Evolutionary conservation across 2,329 filamentous ascomycete species (phyloP).

Genomic region (Aspergillus niger): DNA sequence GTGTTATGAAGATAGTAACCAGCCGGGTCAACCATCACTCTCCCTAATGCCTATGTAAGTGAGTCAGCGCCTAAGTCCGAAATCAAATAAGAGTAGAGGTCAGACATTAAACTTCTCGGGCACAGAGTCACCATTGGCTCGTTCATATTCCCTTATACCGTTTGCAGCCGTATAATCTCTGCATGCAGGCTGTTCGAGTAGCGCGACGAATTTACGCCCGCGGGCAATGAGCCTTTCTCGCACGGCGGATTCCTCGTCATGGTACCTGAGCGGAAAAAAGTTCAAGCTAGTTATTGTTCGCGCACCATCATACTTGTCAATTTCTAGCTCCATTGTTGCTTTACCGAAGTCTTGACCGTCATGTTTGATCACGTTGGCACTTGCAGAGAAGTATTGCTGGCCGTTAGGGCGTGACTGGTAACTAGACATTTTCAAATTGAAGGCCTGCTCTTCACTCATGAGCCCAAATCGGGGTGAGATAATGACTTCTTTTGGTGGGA

Average conservation of each 20-base stretch:
- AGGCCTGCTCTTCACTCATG: conserved; percentile 3
- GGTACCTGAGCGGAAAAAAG: not conserved
- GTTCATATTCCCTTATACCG: not conserved
- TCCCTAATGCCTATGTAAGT: not conserved
- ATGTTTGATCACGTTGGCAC: not conserved
- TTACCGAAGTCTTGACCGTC: conserved; percentile 5
- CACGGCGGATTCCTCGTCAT: not conserved
- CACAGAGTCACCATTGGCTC: not conserved
- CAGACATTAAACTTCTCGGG: conserved; percentile 4
- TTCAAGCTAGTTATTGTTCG: not conserved
- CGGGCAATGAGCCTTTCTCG: conserved; percentile 3
- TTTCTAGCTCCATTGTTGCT: not conserved
- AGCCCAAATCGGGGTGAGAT: not conserved
- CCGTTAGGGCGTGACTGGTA: not conserved
- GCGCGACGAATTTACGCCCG: not conserved
- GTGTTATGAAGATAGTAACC: conserved; percentile 4
- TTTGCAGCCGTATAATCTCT: not conserved
- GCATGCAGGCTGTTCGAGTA: conserved; percentile 1
- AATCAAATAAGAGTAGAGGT: not conserved
- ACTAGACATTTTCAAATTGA: not conserved
- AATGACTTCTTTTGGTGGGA: not conserved
- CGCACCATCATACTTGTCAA: not conserved
- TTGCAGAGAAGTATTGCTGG: not conserved
- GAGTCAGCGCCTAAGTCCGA: not conserved
- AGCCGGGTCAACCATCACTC: conserved; percentile 1